These are phyloP conservation scores for Catharanthus roseus DNA, from an alignment of 257 asterid species.

Conservation along the genomic window DNA sequence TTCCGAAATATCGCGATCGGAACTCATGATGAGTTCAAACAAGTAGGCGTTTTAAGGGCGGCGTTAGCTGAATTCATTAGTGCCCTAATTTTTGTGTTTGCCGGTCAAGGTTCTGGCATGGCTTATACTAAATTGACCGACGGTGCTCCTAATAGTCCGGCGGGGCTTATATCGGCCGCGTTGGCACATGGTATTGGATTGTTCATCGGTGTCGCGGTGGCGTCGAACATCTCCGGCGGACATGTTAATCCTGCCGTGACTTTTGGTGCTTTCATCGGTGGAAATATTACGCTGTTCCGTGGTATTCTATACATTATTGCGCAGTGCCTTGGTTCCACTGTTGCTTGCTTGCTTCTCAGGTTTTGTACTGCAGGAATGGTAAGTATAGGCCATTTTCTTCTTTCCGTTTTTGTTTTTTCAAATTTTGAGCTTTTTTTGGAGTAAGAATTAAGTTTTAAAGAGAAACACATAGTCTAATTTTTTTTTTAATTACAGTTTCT, in stretches of 20 bases:
- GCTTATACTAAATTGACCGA: slow-evolving; percentile 48
- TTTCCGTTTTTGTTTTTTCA: too few relatives aligned
- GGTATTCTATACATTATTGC: slow-evolving; percentile 54
- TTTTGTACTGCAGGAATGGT: slow-evolving; percentile 55
- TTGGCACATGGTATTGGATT: slow-evolving; percentile 47
- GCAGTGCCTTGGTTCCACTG: slow-evolving; percentile 52
- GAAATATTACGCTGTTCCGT: slow-evolving; percentile 53
- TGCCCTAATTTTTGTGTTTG: slow-evolving; percentile 52
- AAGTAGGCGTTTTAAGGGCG: slow-evolving; percentile 49
- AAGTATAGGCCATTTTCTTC: slow-evolving; percentile 5
- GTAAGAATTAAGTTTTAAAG: too few relatives aligned
- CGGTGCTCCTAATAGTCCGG: slow-evolving; percentile 22
- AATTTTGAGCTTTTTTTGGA: too few relatives aligned
- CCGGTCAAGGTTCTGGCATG: slow-evolving; percentile 55
- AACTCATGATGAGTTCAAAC: slow-evolving; percentile 33
- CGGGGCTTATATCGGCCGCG: slow-evolving; percentile 49
- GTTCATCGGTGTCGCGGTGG: slow-evolving; percentile 42
- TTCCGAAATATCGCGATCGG: slow-evolving; percentile 51
- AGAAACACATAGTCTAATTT: too few relatives aligned
- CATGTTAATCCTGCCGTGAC: slow-evolving; percentile 76
- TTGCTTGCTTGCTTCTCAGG: slow-evolving; percentile 52
- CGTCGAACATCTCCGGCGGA: slow-evolving; percentile 65
- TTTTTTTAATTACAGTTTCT: too few relatives aligned
- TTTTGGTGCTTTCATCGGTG: slow-evolving; percentile 58
- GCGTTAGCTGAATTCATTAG: slow-evolving; percentile 59